Percentiles rank a stretch among this genome's conserved stretches.
Evolutionary conservation across 106 monocot genomes (phyloP).

Genomic region (Phalaenopsis aphrodite): DNA sequence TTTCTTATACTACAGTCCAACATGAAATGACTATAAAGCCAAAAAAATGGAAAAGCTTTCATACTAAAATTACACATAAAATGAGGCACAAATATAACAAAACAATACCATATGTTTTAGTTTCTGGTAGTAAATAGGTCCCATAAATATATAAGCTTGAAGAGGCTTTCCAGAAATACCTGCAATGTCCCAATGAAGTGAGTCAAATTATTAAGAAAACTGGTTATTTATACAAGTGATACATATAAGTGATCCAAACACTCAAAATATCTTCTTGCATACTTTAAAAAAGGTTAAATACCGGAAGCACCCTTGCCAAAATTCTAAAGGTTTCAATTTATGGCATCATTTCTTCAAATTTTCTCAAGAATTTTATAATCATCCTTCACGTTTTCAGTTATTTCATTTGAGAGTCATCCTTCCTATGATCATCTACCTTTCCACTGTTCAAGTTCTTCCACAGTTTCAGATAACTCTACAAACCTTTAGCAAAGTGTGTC

Average conservation of each 20-base stretch:
- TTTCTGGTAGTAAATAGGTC: conserved; percentile 97
- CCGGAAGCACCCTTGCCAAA: too few relatives aligned
- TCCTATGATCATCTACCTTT: too few relatives aligned
- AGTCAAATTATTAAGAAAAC: background rate
- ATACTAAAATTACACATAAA: background rate
- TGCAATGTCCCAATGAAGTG: conserved; percentile 14
- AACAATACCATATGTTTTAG: conserved; percentile 89
- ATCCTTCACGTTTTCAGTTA: too few relatives aligned
- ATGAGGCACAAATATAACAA: background rate
- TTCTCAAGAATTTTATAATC: too few relatives aligned
- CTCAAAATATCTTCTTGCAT: background rate
- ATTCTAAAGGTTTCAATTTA: too few relatives aligned
- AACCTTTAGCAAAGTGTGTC: too few relatives aligned
- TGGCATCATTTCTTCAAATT: too few relatives aligned
- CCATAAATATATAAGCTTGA: conserved; percentile 98
- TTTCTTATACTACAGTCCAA: background rate
- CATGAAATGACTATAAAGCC: background rate
- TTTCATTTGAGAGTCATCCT: too few relatives aligned
- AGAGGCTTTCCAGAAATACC: conserved; percentile 85
- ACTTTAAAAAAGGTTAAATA: too few relatives aligned
- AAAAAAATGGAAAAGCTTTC: background rate
- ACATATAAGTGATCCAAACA: background rate
- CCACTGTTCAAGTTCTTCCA: too few relatives aligned
- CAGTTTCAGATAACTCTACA: too few relatives aligned
- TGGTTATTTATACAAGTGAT: background rate